Conservation (phyloP, 805 yeast genomes). For the Wickerhamiella nectarea region DNA sequence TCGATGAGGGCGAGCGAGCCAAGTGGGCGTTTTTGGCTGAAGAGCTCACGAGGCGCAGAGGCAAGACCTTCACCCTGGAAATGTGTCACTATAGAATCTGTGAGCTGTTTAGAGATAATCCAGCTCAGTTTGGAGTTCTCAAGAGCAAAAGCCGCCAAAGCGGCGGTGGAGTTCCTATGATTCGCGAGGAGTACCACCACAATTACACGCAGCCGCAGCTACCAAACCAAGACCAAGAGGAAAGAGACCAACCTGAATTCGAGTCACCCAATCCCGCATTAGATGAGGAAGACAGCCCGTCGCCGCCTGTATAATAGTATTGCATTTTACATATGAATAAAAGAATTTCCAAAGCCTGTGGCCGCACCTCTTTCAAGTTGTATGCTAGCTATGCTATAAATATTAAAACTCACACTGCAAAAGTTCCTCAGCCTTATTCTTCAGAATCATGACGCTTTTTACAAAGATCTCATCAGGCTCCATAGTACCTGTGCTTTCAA, state of each 20-base stretch:
- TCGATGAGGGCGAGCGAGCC: slow-evolving; percentile 58
- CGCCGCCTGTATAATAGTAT: neutral
- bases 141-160: slow-evolving; percentile 12
- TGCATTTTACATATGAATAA: neutral
- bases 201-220: neutral
- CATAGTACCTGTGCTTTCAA: slow-evolving; percentile 95
- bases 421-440: slow-evolving; percentile 40
- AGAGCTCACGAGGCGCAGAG: slow-evolving; percentile 41
- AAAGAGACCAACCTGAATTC: neutral
- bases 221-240: neutral
- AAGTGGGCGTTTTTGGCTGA: slow-evolving; percentile 54
- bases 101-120: slow-evolving; percentile 40
- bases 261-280: neutral
- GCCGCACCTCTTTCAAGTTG: too few species aligned
- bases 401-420: slow-evolving; percentile 15
- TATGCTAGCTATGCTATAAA: neutral
- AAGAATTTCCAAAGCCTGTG: neutral
- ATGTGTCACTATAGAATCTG: slow-evolving; percentile 45
- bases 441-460: slow-evolving; percentile 74
- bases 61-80: slow-evolving; percentile 36
- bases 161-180: slow-evolving; percentile 17
- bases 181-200: slow-evolving; percentile 11
- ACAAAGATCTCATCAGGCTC: slow-evolving; percentile 90
- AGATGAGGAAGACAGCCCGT: neutral
- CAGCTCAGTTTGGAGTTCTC: slow-evolving; percentile 43